Base-by-base conservation (phyloP, 257 asterid genomes). In the Rauvolfia tetraphylla region DNA sequence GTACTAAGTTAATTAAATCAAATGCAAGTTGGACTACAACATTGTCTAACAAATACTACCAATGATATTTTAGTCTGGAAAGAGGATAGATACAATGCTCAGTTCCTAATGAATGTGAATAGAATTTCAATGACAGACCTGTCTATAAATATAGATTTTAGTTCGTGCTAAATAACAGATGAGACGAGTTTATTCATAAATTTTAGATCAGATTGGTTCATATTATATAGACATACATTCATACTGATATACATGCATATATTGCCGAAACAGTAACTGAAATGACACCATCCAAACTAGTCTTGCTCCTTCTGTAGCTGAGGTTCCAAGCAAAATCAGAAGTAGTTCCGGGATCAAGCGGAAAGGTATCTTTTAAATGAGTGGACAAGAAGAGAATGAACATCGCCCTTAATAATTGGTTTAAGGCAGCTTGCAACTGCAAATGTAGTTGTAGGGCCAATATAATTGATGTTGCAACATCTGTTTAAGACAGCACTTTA, bases 381-480 rank as follows among this genome's bases (percentile, higher is more conserved):
- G 18, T 66, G 71, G 71, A 66, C 49, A 66, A 38, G 71, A 38
- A 66, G 49, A 23, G 71, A 15, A 20, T 38, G 71, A 36, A 66
- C 0, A 66, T n/a, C 51, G n/a, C n/a, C 15, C 36, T 38, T 22
- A 2, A 18, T 66, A 36, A 66, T 66, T 66, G 71, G 71, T 36
- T 66, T 38, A 66, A 66, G 6, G 29, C 48, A 34, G 29, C 48
- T 34, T 41, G 8, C 4, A 3, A 41, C 4, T 63, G 4, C 14
- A 63, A 34, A 15, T 36, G 71, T 66, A 18, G 8, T 38, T 66
- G 71, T 66, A 66, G 71, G 71, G 20, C 71, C 71, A 36, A 10
- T 1, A 31, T 31, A 49, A 33, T 49, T 73, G 76, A 62, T 56
- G 20, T 17, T 54, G n/a, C 29, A 34, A 22, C 46, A 56, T 38